Evolutionary conservation across 164 flowering plant species (phyloP).

Genomic region (Echeveria elegans): DNA sequence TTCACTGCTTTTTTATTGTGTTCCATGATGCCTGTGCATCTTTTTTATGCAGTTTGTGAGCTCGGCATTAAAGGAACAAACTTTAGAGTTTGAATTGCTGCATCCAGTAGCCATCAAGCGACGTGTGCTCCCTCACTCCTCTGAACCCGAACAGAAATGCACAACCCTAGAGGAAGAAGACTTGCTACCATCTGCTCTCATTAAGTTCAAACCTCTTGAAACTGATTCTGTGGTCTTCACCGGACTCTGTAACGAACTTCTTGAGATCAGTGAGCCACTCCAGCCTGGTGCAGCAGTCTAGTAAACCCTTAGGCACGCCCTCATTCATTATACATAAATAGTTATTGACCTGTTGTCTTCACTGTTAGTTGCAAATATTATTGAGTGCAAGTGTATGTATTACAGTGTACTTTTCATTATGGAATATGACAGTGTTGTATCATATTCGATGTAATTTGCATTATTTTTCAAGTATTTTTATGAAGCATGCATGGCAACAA

Average conservation of each 20-base stretch:
- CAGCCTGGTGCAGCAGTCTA: conserved; percentile 11
- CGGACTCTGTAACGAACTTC: conserved; percentile 77
- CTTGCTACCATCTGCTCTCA: conserved; percentile 83
- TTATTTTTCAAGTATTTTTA: no score
- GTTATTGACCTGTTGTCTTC: not conserved
- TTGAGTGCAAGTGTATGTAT: no score
- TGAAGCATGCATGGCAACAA: no score
- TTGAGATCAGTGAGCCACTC: conserved; percentile 69
- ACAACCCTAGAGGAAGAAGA: conserved; percentile 74
- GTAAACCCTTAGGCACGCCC: not conserved
- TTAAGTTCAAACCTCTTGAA: conserved; percentile 75
- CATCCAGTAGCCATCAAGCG: conserved; percentile 60
- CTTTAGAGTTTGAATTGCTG: conserved; percentile 72
- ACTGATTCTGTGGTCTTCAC: conserved; percentile 76
- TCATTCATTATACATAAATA: not conserved
- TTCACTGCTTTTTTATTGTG: not conserved
- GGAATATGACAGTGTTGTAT: no score
- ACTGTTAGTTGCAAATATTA: no score
- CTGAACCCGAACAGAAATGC: conserved; percentile 32
- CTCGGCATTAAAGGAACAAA: conserved; percentile 65
- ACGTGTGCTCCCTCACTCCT: conserved; percentile 57
- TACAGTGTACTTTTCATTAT: no score
- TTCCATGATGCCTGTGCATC: not conserved
- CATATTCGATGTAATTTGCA: no score
- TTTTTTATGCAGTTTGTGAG: conserved; percentile 57